Evolutionary conservation across 2,329 filamentous ascomycete species (phyloP).

Genomic region (Fusarium sp.): DNA sequence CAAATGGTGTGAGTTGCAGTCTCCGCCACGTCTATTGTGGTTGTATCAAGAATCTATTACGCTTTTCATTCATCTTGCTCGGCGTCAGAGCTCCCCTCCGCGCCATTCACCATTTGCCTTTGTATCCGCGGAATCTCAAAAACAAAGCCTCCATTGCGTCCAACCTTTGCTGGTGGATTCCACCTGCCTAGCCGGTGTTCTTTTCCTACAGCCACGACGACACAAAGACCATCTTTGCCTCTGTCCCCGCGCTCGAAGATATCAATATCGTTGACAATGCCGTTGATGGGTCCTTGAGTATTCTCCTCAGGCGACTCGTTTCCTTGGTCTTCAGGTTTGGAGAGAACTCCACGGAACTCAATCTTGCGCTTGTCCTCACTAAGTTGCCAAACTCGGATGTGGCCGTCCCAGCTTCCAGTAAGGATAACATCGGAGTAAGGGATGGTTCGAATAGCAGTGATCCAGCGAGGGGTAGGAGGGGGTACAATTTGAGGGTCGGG

Average conservation of each 20-base stretch:
- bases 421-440: conserved; percentile 92
- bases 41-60: conserved; percentile 39
- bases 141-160: conserved; percentile 85
- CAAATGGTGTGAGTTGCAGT: conserved; percentile 25
- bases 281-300: conserved; percentile 64
- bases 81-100: conserved; percentile 44
- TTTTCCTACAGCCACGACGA: conserved; percentile 87
- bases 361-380: conserved; percentile 85
- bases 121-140: conserved; percentile 78
- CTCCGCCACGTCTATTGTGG: conserved; percentile 43
- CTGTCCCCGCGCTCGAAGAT: conserved; percentile 86
- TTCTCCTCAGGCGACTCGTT: conserved; percentile 47
- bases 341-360: conserved; percentile 77
- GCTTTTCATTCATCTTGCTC: conserved; percentile 44
- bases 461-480: conserved; percentile 81
- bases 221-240: conserved; percentile 80
- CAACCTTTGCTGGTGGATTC: conserved; percentile 69
- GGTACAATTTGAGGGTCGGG: conserved; percentile 71
- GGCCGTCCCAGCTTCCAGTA: conserved; percentile 92
- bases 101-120: conserved; percentile 51
- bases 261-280: conserved; percentile 88
- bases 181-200: conserved; percentile 89
- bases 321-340: conserved; percentile 49
- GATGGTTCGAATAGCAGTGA: conserved; percentile 87
- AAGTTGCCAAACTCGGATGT: conserved; percentile 85